Conservation (phyloP, 2,329 filamentous ascomycete genomes). For the Hypoxylon sp. region DNA sequence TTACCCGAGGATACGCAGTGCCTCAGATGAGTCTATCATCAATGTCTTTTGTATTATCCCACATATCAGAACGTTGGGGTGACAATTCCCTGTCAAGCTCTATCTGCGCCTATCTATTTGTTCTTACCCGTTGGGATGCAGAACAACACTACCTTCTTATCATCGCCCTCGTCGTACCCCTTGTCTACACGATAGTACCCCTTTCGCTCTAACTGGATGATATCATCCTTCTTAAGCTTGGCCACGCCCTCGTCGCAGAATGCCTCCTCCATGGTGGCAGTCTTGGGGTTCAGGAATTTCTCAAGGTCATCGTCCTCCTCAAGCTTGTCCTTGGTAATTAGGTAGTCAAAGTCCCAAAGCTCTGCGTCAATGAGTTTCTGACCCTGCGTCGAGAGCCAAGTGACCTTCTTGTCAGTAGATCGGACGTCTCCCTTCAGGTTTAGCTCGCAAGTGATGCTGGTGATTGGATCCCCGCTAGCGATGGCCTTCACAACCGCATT, state of each 20-base stretch:
- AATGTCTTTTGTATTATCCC: slow-evolving; percentile 19
- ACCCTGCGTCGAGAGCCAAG: slow-evolving; percentile 84
- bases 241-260: slow-evolving; percentile 86
- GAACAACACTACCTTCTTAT: slow-evolving; percentile 70
- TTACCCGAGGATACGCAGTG: background rate
- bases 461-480: slow-evolving; percentile 71
- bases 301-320: slow-evolving; percentile 89
- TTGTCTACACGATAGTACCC: slow-evolving; percentile 92
- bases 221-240: slow-evolving; percentile 85
- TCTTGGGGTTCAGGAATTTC: slow-evolving; percentile 83
- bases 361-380: slow-evolving; percentile 86
- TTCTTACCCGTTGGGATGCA: slow-evolving; percentile 70
- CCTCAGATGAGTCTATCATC: background rate
- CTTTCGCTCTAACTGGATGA: slow-evolving; percentile 95
- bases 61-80: background rate
- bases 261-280: slow-evolving; percentile 80
- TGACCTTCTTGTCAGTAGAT: slow-evolving; percentile 96
- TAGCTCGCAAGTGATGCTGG: slow-evolving; percentile 83
- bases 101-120: slow-evolving; percentile 53
- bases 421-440: slow-evolving; percentile 94
- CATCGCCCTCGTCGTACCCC: slow-evolving; percentile 66
- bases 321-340: slow-evolving; percentile 95
- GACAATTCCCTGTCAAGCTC: background rate
- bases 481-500: slow-evolving; percentile 85
- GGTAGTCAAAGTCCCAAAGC: slow-evolving; percentile 94